Evolutionary conservation across 371 early-diverging fungal species (phyloP).

Genomic region (Phascolomyces articulosus): DNA sequence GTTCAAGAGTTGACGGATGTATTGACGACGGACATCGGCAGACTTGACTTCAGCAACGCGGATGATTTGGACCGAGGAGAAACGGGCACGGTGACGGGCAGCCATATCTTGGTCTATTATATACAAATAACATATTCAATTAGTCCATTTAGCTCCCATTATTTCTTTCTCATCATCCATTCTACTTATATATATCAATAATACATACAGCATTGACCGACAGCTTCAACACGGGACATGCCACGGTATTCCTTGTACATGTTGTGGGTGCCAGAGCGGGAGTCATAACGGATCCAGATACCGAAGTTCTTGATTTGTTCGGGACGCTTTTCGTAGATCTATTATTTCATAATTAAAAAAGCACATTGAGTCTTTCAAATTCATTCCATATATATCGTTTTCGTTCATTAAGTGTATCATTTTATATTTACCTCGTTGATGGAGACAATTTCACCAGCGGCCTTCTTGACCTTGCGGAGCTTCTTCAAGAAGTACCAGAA

Average conservation of each 20-base stretch:
- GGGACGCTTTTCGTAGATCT: conserved; percentile 94
- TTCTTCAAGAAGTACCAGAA: conserved; percentile 98
- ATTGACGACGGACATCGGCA: conserved; percentile 91
- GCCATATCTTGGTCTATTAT: conserved; percentile 92
- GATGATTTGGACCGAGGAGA: conserved; percentile 95
- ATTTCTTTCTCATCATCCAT: background rate
- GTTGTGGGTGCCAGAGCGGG: conserved; percentile 98
- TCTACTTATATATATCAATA: no score
- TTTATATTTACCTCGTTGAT: conserved; percentile 81
- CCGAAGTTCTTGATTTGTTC: conserved; percentile 96
- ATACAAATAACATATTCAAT: no score
- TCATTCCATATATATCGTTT: no score
- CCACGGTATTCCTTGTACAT: conserved; percentile 99
- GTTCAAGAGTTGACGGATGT: conserved; percentile 90
- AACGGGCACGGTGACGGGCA: conserved; percentile 96
- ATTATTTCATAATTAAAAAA: background rate
- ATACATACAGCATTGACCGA: conserved; percentile 76
- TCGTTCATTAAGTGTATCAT: background rate
- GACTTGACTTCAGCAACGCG: conserved; percentile 84
- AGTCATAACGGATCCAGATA: conserved; percentile 98
- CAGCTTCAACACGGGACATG: conserved; percentile 90
- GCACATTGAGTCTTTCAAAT: no score
- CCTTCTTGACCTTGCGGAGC: conserved; percentile 98
- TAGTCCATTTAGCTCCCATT: no score
- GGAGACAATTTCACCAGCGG: conserved; percentile 93